phyloP scores from a whole-genome alignment of 2,329 filamentous ascomycete genomes.

The Lecanicillium sp. region DNA sequence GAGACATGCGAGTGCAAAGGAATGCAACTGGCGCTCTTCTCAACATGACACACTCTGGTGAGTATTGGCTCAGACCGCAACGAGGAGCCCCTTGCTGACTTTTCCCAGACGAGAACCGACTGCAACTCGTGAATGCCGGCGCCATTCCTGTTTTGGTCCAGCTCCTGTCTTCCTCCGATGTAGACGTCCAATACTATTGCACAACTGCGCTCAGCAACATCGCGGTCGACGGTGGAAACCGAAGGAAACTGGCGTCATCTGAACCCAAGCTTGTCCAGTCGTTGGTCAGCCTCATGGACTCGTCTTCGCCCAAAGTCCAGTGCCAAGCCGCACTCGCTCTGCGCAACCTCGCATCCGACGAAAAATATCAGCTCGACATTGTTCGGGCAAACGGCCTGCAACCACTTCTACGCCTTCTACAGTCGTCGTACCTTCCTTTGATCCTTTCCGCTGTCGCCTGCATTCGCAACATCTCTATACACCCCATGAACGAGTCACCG shows the following conservation, averaged over 20 bases:
- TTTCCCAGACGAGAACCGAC: constrained; percentile 79
- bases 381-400: constrained; percentile 80
- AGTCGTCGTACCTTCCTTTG: constrained; percentile 90
- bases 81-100: constrained; percentile 13
- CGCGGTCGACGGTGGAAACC: constrained; percentile 84
- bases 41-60: constrained; percentile 99
- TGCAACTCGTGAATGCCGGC: constrained; percentile 93
- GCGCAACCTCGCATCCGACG: constrained; percentile 91
- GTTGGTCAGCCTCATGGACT: constrained; percentile 93
- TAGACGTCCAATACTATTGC: constrained; percentile 99
- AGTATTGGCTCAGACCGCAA: constrained; percentile 17
- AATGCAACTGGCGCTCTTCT: constrained; percentile 94
- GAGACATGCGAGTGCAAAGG: constrained; percentile 96
- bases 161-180: constrained; percentile 83
- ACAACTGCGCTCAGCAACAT: constrained; percentile 98
- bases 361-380: constrained; percentile 98
- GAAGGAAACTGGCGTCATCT: constrained; percentile 82
- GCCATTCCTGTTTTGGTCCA: constrained; percentile 97
- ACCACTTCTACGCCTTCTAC: constrained; percentile 79
- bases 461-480: constrained; percentile 98
- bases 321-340: constrained; percentile 93
- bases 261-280: constrained; percentile 90
- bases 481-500: constrained; percentile 93
- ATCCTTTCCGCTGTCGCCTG: constrained; percentile 96
- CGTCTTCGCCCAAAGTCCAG: constrained; percentile 93